A percentile compares a stretch with the other conserved stretches of the same genome.
phyloP scores from a whole-genome alignment of 2,329 filamentous ascomycete genomes.

The Fusarium sp. region DNA sequence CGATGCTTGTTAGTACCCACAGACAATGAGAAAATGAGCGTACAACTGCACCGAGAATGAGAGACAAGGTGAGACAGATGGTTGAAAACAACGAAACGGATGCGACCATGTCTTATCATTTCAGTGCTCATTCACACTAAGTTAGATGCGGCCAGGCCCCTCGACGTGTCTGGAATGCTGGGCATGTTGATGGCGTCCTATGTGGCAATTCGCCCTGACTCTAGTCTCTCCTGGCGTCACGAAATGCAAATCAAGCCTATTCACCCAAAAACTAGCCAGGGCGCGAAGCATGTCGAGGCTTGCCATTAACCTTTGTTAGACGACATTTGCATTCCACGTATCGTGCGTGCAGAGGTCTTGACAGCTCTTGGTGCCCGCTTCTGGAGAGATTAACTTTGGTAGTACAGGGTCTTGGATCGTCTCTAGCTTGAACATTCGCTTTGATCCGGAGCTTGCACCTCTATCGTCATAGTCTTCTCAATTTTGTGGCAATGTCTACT shows the following conservation, averaged over 20 bases:
- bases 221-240: constrained; percentile 3
- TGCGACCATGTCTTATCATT: constrained; percentile 27
- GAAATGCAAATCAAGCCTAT: constrained; percentile 16
- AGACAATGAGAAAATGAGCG: constrained; percentile 9
- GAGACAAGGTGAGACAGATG: constrained; percentile 23
- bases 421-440: not conserved
- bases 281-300: not conserved
- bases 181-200: constrained; percentile 6
- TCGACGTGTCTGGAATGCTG: constrained; percentile 21
- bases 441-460: not conserved
- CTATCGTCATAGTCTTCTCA: not conserved
- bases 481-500: not conserved
- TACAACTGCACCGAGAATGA: constrained; percentile 13
- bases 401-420: constrained; percentile 10
- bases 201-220: constrained; percentile 19
- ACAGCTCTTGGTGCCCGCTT: constrained; percentile 12
- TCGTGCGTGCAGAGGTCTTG: not conserved
- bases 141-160: constrained; percentile 22
- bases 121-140: constrained; percentile 7
- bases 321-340: constrained; percentile 25
- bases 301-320: constrained; percentile 18
- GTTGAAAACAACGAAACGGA: constrained; percentile 14
- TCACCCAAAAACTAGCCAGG: constrained; percentile 5
- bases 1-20: not conserved
- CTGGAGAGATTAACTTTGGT: constrained; percentile 21